Percentiles rank a stretch among this genome's conserved stretches.
Conservation (phyloP, 2,329 filamentous ascomycete genomes). For the Phaeosphaeria sp. region DNA sequence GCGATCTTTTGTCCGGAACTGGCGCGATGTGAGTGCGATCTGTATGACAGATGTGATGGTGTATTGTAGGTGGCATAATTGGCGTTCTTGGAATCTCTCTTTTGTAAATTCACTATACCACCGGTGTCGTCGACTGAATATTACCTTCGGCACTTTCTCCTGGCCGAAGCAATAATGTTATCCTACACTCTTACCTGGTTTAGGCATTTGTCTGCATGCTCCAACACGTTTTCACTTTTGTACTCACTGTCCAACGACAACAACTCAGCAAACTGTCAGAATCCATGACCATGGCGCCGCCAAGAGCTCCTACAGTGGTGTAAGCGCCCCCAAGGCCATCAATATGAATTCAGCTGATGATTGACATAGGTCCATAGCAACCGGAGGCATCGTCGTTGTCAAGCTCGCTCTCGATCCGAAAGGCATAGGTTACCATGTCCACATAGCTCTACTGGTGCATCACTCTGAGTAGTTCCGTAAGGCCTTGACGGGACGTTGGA, state of each 20-base stretch:
- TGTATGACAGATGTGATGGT: slow-evolving; percentile 29
- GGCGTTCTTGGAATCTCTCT: background rate
- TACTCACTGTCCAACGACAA: background rate
- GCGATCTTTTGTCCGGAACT: slow-evolving; percentile 31
- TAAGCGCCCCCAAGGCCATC: too few species aligned
- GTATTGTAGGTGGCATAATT: background rate
- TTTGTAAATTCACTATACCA: background rate
- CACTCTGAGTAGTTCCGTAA: slow-evolving; percentile 22
- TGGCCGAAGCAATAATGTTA: too few species aligned
- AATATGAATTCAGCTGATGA: too few species aligned
- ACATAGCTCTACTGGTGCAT: slow-evolving; percentile 13
- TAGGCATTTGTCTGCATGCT: too few species aligned
- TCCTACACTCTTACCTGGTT: too few species aligned
- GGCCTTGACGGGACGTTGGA: slow-evolving; percentile 16
- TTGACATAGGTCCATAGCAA: background rate
- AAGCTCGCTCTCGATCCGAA: slow-evolving; percentile 13
- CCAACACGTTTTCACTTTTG: too few species aligned
- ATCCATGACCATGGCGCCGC: too few species aligned
- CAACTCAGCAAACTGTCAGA: background rate
- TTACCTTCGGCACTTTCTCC: too few species aligned
- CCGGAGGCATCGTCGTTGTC: slow-evolving; percentile 5
- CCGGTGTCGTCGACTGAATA: too few species aligned
- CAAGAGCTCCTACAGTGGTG: too few species aligned
- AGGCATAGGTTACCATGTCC: slow-evolving; percentile 10
- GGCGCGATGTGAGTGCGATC: slow-evolving; percentile 30